These are phyloP conservation scores for Retiboletus flavoniger DNA, from an alignment of 1,284 basidiomycete species.

Conservation along the genomic window DNA sequence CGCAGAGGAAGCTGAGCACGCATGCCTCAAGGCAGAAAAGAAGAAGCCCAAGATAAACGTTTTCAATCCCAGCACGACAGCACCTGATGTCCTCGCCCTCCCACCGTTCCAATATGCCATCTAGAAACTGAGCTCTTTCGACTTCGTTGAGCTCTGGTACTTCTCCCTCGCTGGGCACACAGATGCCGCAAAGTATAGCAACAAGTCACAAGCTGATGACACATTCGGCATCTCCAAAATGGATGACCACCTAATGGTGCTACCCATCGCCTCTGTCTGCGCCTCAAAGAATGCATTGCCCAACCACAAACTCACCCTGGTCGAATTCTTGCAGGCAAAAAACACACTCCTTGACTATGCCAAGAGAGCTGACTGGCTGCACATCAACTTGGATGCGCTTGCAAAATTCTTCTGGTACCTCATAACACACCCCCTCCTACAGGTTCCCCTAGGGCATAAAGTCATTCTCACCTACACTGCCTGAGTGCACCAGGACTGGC, in stretches of 20 bases:
- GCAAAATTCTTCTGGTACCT: neutral
- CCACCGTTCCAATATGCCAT: too few relatives aligned
- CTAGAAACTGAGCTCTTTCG: too few relatives aligned
- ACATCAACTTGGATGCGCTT: neutral
- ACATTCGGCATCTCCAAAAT: neutral
- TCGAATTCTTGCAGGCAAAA: neutral
- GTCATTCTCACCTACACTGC: neutral
- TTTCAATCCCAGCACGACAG: too few relatives aligned
- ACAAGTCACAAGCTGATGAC: too few relatives aligned
- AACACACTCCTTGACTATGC: neutral
- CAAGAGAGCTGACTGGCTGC: neutral
- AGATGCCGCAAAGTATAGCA: too few relatives aligned
- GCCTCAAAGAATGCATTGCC: neutral
- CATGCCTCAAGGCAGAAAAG: too few relatives aligned
- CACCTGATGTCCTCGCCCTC: too few relatives aligned
- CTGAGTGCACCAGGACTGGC: neutral
- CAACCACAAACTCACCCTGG: neutral
- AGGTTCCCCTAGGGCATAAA: neutral
- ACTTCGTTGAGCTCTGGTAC: too few relatives aligned
- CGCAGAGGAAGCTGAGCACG: too few relatives aligned
- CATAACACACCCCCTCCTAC: neutral
- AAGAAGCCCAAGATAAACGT: too few relatives aligned
- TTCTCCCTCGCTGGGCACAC: too few relatives aligned
- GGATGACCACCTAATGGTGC: neutral
- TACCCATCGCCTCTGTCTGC: neutral